Percentiles rank a stretch among this genome's conserved stretches.
phyloP scores from a whole-genome alignment of 2,329 filamentous ascomycete species.

The Albophoma yamanashiensis region DNA sequence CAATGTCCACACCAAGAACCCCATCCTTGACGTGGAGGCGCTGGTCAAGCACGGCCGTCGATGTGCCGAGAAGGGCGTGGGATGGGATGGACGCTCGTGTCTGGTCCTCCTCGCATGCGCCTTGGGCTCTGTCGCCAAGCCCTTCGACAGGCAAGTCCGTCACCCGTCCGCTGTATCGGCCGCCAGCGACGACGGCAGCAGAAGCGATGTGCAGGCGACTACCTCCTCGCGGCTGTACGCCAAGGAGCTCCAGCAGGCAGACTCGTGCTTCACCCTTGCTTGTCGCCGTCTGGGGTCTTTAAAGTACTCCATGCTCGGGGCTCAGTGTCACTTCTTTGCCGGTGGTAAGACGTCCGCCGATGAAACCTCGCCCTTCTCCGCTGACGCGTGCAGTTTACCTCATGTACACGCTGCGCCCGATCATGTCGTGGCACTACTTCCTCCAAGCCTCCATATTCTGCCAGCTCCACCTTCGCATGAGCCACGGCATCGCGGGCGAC shows the following conservation, averaged over 20 bases:
- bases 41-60: not conserved
- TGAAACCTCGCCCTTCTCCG: not conserved
- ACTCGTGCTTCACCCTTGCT: slow-evolving; percentile 12
- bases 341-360: slow-evolving; percentile 9
- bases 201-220: not conserved
- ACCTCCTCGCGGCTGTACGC: not conserved
- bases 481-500: not conserved
- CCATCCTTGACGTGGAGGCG: not conserved
- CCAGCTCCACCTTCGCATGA: not conserved
- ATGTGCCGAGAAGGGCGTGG: not conserved
- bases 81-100: not conserved
- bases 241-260: not conserved
- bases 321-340: slow-evolving; percentile 27
- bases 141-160: not conserved
- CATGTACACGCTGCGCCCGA: slow-evolving; percentile 23
- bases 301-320: slow-evolving; percentile 16
- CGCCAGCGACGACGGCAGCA: not conserved
- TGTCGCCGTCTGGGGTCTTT: slow-evolving; percentile 14
- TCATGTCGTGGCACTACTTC: not conserved
- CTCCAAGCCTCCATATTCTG: not conserved
- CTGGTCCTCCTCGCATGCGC: not conserved
- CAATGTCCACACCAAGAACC: not conserved
- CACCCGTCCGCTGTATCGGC: not conserved
- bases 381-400: slow-evolving; percentile 16
- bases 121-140: not conserved